These are phyloP conservation scores for Mycena venus DNA, from an alignment of 768 basidiomycete genomes.

Conservation along the genomic window DNA sequence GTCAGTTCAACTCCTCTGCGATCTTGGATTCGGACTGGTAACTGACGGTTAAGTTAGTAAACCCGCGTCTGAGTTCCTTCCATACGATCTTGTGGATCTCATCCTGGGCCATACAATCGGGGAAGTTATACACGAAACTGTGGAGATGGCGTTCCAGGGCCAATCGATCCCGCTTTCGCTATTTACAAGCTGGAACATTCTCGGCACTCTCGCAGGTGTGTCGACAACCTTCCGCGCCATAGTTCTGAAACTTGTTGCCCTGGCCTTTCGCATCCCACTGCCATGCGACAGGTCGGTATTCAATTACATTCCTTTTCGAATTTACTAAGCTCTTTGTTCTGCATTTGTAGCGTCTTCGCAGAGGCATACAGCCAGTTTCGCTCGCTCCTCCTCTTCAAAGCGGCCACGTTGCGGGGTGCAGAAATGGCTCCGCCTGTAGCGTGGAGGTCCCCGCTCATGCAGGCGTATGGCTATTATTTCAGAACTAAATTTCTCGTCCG, in stretches of 20 bases:
- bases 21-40: background rate
- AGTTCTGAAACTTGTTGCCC: slow-evolving; percentile 10
- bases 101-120: slow-evolving; percentile 12
- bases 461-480: slow-evolving; percentile 11
- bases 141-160: background rate
- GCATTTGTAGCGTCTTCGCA: background rate
- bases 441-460: slow-evolving; percentile 17
- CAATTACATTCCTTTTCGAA: background rate
- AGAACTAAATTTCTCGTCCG: background rate
- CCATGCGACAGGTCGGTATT: slow-evolving; percentile 8
- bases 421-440: background rate
- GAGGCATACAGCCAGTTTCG: background rate
- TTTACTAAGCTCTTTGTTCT: background rate
- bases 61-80: background rate
- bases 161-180: background rate
- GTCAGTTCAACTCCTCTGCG: background rate
- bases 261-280: slow-evolving; percentile 12
- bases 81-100: slow-evolving; percentile 6
- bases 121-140: slow-evolving; percentile 1
- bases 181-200: background rate
- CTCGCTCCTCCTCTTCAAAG: slow-evolving; percentile 14
- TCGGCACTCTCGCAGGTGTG: slow-evolving; percentile 25
- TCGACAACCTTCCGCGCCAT: slow-evolving; percentile 14
- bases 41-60: background rate
- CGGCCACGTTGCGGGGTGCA: background rate